Conservation (phyloP, 106 monocot genomes). For the Platanthera zijinensis region DNA sequence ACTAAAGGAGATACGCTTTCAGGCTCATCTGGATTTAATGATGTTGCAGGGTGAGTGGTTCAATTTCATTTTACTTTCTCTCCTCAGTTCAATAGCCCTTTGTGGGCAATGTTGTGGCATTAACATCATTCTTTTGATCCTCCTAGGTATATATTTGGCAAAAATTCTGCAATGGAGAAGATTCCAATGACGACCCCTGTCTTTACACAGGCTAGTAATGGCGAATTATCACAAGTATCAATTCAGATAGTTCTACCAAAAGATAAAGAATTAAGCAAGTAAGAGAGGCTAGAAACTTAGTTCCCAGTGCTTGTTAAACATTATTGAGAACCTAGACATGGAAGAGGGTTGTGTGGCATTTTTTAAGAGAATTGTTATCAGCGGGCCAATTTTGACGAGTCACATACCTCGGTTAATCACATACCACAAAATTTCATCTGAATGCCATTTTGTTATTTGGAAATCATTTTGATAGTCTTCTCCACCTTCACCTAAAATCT, state of each 20-base stretch:
- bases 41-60: slow-evolving; percentile 61
- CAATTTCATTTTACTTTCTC: background rate
- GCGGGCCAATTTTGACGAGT: too few relatives aligned
- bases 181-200: slow-evolving; percentile 94
- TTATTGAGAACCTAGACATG: background rate
- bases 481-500: too few relatives aligned
- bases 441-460: too few relatives aligned
- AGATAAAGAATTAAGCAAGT: slow-evolving; percentile 58
- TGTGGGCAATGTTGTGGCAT: background rate
- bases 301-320: background rate
- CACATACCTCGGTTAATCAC: too few relatives aligned
- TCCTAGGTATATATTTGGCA: slow-evolving; percentile 92
- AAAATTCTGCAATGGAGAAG: slow-evolving; percentile 77
- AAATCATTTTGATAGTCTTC: too few relatives aligned
- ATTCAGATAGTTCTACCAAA: slow-evolving; percentile 78
- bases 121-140: background rate
- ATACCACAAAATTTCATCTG: too few relatives aligned
- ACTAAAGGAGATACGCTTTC: slow-evolving; percentile 68
- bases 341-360: background rate
- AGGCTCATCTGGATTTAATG: slow-evolving; percentile 79
- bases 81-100: background rate
- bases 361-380: background rate
- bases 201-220: slow-evolving; percentile 55
- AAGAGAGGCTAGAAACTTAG: background rate
- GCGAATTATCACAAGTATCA: slow-evolving; percentile 50